Evolutionary conservation across 345 rosid genomes (phyloP), one percentile per base, ranked within the genome.

Genomic region (Turritis glabra): DNA sequence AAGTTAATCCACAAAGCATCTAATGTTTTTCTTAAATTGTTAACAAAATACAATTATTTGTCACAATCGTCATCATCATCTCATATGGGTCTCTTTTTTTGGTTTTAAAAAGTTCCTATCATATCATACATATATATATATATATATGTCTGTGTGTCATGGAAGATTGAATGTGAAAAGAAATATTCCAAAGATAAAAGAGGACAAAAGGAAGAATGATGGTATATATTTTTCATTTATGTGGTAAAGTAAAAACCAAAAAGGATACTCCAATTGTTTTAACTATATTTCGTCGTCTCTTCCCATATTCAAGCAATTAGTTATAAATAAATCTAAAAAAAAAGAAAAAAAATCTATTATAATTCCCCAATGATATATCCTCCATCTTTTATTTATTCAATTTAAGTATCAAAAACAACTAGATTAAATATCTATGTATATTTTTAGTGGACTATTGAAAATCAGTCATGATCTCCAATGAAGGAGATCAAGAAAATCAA

Each of bases 131-230:
- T 40, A 14, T 29, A 18, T 35, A 57, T 43, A 11, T 21, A 6
- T 41, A 9, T 29, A 40, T 27, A 25, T 29, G 22, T 50, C 17
- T 50, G 53, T 63, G 53, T 63, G 66, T 35, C 53, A 54, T 63
- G 54, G 67, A 62, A 64, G 66, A 30, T 70, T 64, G 54, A 70
- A 70, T 43, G 71, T 71, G 71, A 55, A 77, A 58, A 33, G 73
- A 65, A 29, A 72, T 71, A 77, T 58, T 77, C 80, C 71, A 72
- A 57, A 65, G 73, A 58, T 23, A 51, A 77, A 72, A 66, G 54
- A 50, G 18, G 76, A 63, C 76, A 77, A 65, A 77, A 65, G n/a
- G 67, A 71, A 77, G 77, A 77, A 77, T 65, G 77, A 77, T 72
- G 72, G 73, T 72, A 77, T 48, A 57, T 58, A 29, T 58, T 65